Conservation (phyloP, 2,329 filamentous ascomycete genomes). For the Xylariaceae sp. region DNA sequence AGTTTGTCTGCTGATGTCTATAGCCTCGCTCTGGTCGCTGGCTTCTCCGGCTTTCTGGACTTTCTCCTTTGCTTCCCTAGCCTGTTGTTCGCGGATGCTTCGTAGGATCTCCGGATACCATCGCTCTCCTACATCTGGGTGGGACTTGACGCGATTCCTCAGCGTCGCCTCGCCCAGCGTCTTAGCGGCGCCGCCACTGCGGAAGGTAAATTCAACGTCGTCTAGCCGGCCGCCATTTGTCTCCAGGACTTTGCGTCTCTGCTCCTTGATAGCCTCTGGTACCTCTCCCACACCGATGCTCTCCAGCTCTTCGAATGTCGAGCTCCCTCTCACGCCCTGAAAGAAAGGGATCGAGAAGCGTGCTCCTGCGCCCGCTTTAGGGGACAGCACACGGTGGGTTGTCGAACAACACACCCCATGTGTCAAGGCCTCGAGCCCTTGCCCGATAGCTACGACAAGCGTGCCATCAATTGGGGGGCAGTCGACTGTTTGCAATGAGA, state of each 20-base stretch:
- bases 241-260: constrained; percentile 65
- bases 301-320: constrained; percentile 79
- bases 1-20: constrained; percentile 33
- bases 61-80: constrained; percentile 45
- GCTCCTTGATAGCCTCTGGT: constrained; percentile 66
- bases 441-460: constrained; percentile 85
- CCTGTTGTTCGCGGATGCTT: constrained; percentile 65
- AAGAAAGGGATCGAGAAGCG: constrained; percentile 87
- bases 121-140: constrained; percentile 83
- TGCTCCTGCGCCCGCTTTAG: constrained; percentile 70
- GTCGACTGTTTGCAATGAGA: too few species aligned
- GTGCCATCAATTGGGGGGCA: constrained; percentile 77
- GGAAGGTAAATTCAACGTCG: constrained; percentile 88
- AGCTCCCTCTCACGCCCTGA: constrained; percentile 81
- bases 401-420: constrained; percentile 82
- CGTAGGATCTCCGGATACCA: constrained; percentile 73
- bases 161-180: constrained; percentile 83
- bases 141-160: constrained; percentile 83
- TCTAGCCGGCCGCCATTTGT: constrained; percentile 63
- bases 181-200: constrained; percentile 68
- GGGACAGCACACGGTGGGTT: constrained; percentile 83
- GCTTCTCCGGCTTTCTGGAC: constrained; percentile 11
- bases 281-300: constrained; percentile 60
- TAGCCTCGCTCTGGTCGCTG: constrained; percentile 16
- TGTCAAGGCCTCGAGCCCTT: constrained; percentile 85